Conservation (phyloP, 352 stramenopile genomes). For the Phytophthora vignae region DNA sequence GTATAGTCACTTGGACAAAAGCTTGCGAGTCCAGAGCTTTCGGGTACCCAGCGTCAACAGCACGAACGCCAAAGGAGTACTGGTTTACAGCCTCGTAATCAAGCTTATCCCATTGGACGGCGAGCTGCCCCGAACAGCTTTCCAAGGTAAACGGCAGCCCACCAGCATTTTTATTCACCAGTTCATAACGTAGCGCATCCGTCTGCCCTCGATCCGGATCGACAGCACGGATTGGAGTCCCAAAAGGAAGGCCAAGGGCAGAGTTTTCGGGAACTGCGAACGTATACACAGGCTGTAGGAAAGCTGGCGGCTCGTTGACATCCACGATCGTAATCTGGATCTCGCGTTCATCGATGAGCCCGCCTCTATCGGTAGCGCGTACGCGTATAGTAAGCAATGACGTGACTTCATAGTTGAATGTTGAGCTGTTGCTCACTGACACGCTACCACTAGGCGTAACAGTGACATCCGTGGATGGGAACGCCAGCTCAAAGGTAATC, state of each 20-base stretch:
- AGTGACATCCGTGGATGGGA: constrained; percentile 42
- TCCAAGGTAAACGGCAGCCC: constrained; percentile 59
- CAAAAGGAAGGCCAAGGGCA: constrained; percentile 39
- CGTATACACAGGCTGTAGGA: constrained; percentile 45
- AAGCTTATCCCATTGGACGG: constrained; percentile 52
- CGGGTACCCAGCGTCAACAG: constrained; percentile 54
- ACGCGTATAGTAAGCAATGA: constrained; percentile 43
- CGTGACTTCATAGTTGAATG: constrained; percentile 65
- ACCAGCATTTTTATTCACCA: constrained; percentile 48
- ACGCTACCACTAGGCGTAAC: constrained; percentile 53
- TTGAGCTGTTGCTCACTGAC: constrained; percentile 39
- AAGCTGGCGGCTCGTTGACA: constrained; percentile 61
- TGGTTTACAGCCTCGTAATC: constrained; percentile 55
- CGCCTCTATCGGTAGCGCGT: constrained; percentile 43
- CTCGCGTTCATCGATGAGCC: constrained; percentile 46
- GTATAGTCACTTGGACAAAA: constrained; percentile 42
- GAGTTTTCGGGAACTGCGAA: constrained; percentile 59
- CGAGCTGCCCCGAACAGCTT: constrained; percentile 58
- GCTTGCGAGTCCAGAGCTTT: constrained; percentile 34
- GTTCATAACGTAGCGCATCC: constrained; percentile 54
- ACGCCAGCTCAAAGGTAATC: constrained; percentile 35
- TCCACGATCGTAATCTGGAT: constrained; percentile 55
- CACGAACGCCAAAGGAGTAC: constrained; percentile 55
- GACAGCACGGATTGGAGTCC: constrained; percentile 53
- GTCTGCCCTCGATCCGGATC: constrained; percentile 62